Percentiles rank a stretch among this genome's conserved stretches.
These are phyloP conservation scores for Hyphopichia fennica DNA, from an alignment of 1,139 yeast genomes.

Conservation along the genomic window DNA sequence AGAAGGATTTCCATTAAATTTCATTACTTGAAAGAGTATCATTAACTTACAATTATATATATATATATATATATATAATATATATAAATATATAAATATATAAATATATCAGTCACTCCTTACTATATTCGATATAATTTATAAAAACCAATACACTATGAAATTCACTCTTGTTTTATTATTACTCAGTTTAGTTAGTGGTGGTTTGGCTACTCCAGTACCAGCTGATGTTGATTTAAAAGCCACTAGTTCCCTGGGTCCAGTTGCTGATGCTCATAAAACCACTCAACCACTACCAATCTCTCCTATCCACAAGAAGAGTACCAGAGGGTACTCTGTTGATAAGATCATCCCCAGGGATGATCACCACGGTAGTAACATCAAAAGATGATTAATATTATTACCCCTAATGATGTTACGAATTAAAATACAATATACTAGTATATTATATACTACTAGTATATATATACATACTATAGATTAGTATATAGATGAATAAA, in stretches of 20 bases:
- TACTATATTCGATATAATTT: neutral
- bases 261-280: neutral
- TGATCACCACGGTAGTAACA: conserved; percentile 4
- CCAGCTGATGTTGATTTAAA: conserved; percentile 25
- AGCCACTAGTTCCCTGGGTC: conserved; percentile 10
- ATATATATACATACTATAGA: no score
- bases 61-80: no score
- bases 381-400: neutral
- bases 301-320: neutral
- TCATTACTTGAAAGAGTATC: no score
- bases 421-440: no score
- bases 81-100: no score
- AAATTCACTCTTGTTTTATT: neutral
- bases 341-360: conserved; percentile 3
- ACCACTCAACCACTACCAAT: neutral
- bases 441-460: no score
- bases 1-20: no score
- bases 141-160: neutral
- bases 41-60: no score
- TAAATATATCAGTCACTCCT: neutral
- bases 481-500: no score
- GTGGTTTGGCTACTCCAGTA: conserved; percentile 20
- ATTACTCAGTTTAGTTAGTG: neutral
- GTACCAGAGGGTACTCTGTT: conserved; percentile 2
- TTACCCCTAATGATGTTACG: no score